These are phyloP conservation scores for Rhododendron williamsianum DNA, from an alignment of 148 eudicot species.

Conservation along the genomic window DNA sequence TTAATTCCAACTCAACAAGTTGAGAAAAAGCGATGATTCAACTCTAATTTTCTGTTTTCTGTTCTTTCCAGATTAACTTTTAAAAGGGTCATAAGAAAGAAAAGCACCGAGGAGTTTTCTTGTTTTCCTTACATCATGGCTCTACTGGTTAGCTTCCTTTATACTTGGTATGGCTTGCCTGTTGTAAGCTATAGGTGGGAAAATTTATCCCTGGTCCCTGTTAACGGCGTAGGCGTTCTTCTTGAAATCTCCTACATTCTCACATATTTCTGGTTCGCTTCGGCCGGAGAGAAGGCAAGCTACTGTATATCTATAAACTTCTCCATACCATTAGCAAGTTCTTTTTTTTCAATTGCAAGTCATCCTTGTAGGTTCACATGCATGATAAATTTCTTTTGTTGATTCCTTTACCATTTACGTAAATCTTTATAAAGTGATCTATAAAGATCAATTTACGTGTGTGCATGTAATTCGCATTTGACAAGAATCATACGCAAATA, in stretches of 20 bases:
- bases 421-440: not conserved
- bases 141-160: constrained; percentile 47
- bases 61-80: constrained; percentile 54
- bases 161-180: constrained; percentile 84
- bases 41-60: not conserved
- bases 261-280: constrained; percentile 58
- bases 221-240: constrained; percentile 60
- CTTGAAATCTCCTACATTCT: constrained; percentile 58
- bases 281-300: constrained; percentile 53
- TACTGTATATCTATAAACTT: not conserved
- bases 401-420: not conserved
- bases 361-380: not conserved
- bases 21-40: not conserved
- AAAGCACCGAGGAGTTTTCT: constrained; percentile 60
- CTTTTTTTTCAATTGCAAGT: not conserved
- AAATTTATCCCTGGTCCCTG: constrained; percentile 52
- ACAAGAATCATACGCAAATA: not conserved
- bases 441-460: not conserved
- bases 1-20: not conserved
- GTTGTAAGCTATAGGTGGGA: constrained; percentile 64
- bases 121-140: constrained; percentile 66
- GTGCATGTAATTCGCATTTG: not conserved
- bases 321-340: not conserved
- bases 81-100: constrained; percentile 51
- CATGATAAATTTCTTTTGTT: not conserved